Evolutionary conservation across 2,329 filamentous ascomycete genomes (phyloP).

Genomic region (Sclerotinia sclerotiorum): DNA sequence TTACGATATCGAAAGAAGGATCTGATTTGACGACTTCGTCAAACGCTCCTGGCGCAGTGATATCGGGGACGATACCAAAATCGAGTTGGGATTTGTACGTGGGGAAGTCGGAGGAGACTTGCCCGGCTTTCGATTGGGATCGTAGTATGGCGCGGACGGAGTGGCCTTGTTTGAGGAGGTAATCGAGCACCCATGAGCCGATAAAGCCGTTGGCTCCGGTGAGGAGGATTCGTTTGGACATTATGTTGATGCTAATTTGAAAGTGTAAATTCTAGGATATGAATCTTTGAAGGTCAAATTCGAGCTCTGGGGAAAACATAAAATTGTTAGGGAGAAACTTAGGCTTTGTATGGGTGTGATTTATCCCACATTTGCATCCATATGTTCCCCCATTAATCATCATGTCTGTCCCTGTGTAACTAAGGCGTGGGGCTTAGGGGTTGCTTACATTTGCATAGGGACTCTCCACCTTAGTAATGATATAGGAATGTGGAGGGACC

Average conservation of each 20-base stretch:
- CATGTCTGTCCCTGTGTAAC: not conserved
- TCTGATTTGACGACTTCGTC: conserved; percentile 59
- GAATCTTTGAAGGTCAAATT: not conserved
- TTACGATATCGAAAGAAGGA: conserved; percentile 52
- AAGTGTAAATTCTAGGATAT: not conserved
- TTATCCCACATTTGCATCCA: not conserved
- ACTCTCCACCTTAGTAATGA: too few relatives aligned
- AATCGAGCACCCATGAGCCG: conserved; percentile 36
- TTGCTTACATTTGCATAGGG: too few relatives aligned
- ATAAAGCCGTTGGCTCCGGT: conserved; percentile 41
- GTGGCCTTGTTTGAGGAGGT: conserved; percentile 33
- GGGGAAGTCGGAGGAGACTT: conserved; percentile 44
- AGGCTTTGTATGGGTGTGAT: not conserved
- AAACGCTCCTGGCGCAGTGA: conserved; percentile 69
- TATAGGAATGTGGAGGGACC: too few relatives aligned
- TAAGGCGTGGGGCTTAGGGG: not conserved
- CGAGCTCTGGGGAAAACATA: not conserved
- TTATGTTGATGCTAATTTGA: conserved; percentile 16
- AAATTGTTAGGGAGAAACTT: not conserved
- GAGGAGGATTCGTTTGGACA: conserved; percentile 36
- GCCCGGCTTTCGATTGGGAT: conserved; percentile 46
- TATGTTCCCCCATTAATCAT: not conserved
- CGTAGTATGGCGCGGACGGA: conserved; percentile 47
- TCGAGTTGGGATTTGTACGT: conserved; percentile 38
- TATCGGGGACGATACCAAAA: conserved; percentile 65